Evolutionary conservation across 2,329 filamentous ascomycete genomes (phyloP).

Genomic region (Parastagonospora nodorum): DNA sequence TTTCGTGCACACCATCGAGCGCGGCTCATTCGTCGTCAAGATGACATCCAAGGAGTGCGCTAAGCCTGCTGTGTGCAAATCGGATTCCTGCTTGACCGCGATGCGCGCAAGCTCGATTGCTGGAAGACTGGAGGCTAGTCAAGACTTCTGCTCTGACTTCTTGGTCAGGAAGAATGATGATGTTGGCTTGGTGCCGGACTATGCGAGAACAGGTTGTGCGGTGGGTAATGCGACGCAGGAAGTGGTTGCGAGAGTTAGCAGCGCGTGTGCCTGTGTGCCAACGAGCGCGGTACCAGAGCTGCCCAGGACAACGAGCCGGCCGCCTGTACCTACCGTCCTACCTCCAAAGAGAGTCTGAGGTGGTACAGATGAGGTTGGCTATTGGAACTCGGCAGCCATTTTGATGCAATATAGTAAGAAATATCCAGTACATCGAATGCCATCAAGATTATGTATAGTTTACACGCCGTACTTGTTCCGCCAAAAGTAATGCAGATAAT

Average conservation of each 20-base stretch:
- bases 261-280: constrained; percentile 30
- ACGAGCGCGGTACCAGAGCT: constrained; percentile 27
- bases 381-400: background rate
- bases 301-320: constrained; percentile 27
- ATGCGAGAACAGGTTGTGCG: constrained; percentile 20
- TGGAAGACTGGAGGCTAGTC: constrained; percentile 19
- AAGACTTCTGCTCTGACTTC: constrained; percentile 25
- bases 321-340: constrained; percentile 31
- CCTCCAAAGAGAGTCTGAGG: constrained; percentile 15
- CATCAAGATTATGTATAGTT: no score
- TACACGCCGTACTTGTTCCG: no score
- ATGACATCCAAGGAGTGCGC: constrained; percentile 29
- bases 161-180: constrained; percentile 21
- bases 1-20: constrained; percentile 45
- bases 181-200: constrained; percentile 19
- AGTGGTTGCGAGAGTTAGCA: constrained; percentile 26
- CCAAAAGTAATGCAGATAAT: no score
- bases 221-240: constrained; percentile 7
- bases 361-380: background rate
- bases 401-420: no score
- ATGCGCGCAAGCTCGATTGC: constrained; percentile 28
- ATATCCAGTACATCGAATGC: no score
- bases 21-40: constrained; percentile 40
- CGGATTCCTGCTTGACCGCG: constrained; percentile 20
- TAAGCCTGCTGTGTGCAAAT: constrained; percentile 26